Evolutionary conservation across 495 filamentous ascomycete species (phyloP), one percentile per base, ranked within the genome.

Genomic region (Aspergillus haitiensis): DNA sequence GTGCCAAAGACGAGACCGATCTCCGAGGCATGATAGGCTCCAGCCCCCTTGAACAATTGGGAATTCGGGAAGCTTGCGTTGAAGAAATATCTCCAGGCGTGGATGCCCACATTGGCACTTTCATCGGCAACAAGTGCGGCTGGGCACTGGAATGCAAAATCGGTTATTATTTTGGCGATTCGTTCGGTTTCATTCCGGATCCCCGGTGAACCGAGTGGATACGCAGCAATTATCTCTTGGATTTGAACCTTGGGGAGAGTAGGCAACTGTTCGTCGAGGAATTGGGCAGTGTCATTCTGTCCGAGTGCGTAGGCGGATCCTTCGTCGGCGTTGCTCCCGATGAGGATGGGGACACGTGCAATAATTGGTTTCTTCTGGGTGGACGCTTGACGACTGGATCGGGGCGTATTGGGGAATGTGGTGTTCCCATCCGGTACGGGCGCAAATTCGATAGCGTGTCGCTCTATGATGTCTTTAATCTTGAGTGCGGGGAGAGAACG

Each of bases 11-110:
- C 67, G 5, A 67, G 55, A 0, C 45, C 40, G 13, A 75, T 63
- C 53, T 75, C 73, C 2, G 64, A 49, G 6, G 53, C 37, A 42
- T 74, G 72, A 46, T 64, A 72, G 9, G 65, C 73, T 4, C 68
- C 66, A 39, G 27, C 47, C 8, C 55, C 63, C 2, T 31, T 8
- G 15, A 55, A 55, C 10, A 57, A 34, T 45, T 64, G 64, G 9
- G 31, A 56, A 58, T 72, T 73, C 2, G 69, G 62, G 45, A 75
- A 75, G 35, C 61, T 62, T 7, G 67, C 65, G 54, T 73, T 73
- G 59, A 64, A 75, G 40, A 61, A 66, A 58, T 73, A 75, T 37
- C 67, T 56, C 64, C 65, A 75, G 10, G 62, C 54, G 2, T 61
- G 59, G 46, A 66, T 52, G 31, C 59, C 63, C 6, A 47, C 52